These are phyloP conservation scores for Postia placenta DNA, from an alignment of 768 basidiomycete species.

Conservation along the genomic window DNA sequence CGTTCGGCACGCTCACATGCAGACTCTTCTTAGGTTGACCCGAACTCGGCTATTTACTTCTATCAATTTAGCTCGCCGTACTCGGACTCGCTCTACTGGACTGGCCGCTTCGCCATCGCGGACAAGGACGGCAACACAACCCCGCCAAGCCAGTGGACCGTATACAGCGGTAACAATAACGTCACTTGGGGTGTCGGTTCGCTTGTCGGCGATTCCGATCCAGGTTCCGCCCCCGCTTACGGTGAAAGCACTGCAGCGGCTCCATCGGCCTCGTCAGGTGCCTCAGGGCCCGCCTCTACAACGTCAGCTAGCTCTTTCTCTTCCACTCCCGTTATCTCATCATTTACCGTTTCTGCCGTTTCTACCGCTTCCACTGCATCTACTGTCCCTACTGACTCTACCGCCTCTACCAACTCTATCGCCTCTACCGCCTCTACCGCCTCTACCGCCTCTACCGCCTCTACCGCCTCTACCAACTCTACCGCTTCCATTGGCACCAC, in stretches of 20 bases:
- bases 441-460: not conserved
- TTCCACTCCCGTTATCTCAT: constrained; percentile 1
- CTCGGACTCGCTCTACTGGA: constrained; percentile 47
- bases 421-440: constrained; percentile 1
- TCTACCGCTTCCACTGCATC: not conserved
- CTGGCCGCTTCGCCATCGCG: constrained; percentile 72
- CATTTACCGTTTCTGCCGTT: not conserved
- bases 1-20: constrained; percentile 1
- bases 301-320: not conserved
- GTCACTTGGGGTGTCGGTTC: constrained; percentile 67
- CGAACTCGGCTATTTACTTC: constrained; percentile 70
- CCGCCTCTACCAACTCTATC: constrained; percentile 2
- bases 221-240: constrained; percentile 19
- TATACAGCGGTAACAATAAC: constrained; percentile 36
- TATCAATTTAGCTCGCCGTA: constrained; percentile 60
- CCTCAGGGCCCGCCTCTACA: not conserved
- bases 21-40: constrained; percentile 41
- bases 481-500: not conserved
- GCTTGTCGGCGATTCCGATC: constrained; percentile 39
- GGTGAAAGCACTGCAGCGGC: constrained; percentile 7
- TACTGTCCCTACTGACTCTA: constrained; percentile 2
- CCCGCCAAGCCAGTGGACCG: constrained; percentile 44
- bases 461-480: not conserved
- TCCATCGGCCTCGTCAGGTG: constrained; percentile 5
- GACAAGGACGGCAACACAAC: constrained; percentile 38